Conservation (phyloP, 2,329 filamentous ascomycete species). For the Exophiala spinifera region DNA sequence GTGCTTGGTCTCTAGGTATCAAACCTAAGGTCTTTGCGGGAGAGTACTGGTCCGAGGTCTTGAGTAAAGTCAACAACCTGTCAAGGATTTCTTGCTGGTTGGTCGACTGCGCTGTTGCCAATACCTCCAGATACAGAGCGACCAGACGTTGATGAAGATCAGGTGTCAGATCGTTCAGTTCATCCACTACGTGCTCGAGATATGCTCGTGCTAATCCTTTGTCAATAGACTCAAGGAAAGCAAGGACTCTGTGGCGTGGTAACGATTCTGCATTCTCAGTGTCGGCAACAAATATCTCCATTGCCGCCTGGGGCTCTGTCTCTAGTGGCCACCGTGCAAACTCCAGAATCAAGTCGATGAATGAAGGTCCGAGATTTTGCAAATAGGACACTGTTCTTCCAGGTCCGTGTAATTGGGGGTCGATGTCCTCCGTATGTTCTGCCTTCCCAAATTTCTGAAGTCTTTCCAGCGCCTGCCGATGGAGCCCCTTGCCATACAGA, state of each 20-base stretch:
- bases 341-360: constrained; percentile 87
- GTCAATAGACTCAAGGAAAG: constrained; percentile 70
- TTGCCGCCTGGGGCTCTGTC: constrained; percentile 68
- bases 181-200: constrained; percentile 83
- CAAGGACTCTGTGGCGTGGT: constrained; percentile 70
- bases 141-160: constrained; percentile 85
- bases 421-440: constrained; percentile 37
- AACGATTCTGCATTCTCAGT: constrained; percentile 92
- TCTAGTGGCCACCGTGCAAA: constrained; percentile 85
- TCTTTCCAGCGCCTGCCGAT: constrained; percentile 79
- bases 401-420: constrained; percentile 68
- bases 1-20: constrained; percentile 76
- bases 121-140: constrained; percentile 62
- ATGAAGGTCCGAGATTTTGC: constrained; percentile 80
- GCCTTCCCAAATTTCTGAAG: constrained; percentile 74
- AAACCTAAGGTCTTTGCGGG: constrained; percentile 71
- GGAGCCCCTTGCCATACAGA: constrained; percentile 89
- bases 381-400: constrained; percentile 82
- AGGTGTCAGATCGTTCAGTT: constrained; percentile 77
- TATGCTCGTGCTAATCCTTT: constrained; percentile 72
- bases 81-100: constrained; percentile 58
- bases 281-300: constrained; percentile 91
- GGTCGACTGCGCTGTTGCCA: constrained; percentile 43
- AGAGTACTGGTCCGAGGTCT: constrained; percentile 75
- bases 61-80: constrained; percentile 71